phyloP scores from a whole-genome alignment of 768 basidiomycete species.

The Phylloporus rhodoxanthus region DNA sequence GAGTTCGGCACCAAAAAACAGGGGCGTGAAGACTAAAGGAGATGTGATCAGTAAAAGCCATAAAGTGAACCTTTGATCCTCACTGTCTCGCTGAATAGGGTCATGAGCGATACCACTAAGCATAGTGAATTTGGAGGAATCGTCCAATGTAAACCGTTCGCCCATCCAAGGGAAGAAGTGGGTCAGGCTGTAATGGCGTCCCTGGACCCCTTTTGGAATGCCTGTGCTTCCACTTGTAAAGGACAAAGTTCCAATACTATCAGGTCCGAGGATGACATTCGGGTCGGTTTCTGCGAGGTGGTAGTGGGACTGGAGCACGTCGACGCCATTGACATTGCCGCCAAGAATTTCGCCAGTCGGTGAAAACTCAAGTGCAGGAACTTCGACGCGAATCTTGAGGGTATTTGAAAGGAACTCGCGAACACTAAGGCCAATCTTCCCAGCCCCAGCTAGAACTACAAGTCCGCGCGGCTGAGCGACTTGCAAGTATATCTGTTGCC shows the following conservation, averaged over 20 bases:
- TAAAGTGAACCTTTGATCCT: conserved; percentile 32
- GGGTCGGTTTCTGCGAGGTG: conserved; percentile 66
- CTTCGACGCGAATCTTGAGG: conserved; percentile 81
- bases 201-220: conserved; percentile 96
- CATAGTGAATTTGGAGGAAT: conserved; percentile 90
- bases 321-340: conserved; percentile 45
- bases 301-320: conserved; percentile 55
- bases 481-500: conserved; percentile 88
- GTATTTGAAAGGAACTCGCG: conserved; percentile 75
- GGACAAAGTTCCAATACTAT: conserved; percentile 87
- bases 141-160: conserved; percentile 67
- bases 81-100: conserved; percentile 97
- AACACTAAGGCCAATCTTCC: conserved; percentile 70
- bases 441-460: conserved; percentile 86
- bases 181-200: conserved; percentile 91
- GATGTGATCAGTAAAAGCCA: conserved; percentile 1
- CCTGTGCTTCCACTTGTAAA: conserved; percentile 98
- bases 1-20: conserved; percentile 93
- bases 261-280: conserved; percentile 83
- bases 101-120: conserved; percentile 98
- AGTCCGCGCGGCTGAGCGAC: conserved; percentile 91
- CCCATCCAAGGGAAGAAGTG: conserved; percentile 99
- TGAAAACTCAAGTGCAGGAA: conserved; percentile 80
- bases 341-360: conserved; percentile 60
- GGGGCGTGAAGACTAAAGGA: conserved; percentile 85